These are phyloP conservation scores for Ogataea hybrid DNA, from an alignment of 1,139 yeast species.

Conservation along the genomic window DNA sequence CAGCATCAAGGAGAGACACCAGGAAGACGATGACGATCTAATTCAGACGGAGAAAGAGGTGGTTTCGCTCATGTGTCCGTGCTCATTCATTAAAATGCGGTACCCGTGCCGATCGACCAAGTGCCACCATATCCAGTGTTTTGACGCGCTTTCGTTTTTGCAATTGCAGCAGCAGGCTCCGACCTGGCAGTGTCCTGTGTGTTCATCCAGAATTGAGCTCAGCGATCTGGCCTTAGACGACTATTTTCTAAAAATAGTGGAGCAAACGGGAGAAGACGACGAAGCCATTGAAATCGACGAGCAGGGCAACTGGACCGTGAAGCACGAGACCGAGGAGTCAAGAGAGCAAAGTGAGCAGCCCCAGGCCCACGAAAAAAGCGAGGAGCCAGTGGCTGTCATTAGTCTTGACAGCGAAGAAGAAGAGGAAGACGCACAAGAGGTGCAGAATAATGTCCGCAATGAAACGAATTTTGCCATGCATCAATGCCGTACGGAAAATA, in stretches of 20 bases:
- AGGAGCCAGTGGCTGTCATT: constrained; percentile 6
- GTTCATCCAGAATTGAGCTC: constrained; percentile 43
- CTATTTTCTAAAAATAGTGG: constrained; percentile 52
- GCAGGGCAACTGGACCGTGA: constrained; percentile 58
- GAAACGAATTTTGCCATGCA: no score
- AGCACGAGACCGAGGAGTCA: constrained; percentile 17
- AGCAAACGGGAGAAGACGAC: constrained; percentile 41
- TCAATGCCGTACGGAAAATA: no score
- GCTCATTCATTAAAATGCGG: constrained; percentile 58
- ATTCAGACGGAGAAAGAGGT: constrained; percentile 51
- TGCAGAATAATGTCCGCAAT: no score
- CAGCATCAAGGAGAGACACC: constrained; percentile 38
- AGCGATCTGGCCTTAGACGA: constrained; percentile 62
- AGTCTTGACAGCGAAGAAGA: constrained; percentile 7
- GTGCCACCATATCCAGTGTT: constrained; percentile 71
- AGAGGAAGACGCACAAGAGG: not conserved
- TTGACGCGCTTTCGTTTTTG: constrained; percentile 61
- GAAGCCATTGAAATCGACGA: constrained; percentile 53
- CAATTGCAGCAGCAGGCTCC: constrained; percentile 61
- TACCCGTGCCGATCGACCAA: constrained; percentile 56
- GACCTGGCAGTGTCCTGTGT: constrained; percentile 69
- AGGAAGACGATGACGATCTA: constrained; percentile 55
- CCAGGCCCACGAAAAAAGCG: not conserved
- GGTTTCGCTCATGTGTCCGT: constrained; percentile 61
- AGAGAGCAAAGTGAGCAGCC: constrained; percentile 12